Conservation (phyloP, 208 protist species). For the Acanthamoeba rhysodes region DNA sequence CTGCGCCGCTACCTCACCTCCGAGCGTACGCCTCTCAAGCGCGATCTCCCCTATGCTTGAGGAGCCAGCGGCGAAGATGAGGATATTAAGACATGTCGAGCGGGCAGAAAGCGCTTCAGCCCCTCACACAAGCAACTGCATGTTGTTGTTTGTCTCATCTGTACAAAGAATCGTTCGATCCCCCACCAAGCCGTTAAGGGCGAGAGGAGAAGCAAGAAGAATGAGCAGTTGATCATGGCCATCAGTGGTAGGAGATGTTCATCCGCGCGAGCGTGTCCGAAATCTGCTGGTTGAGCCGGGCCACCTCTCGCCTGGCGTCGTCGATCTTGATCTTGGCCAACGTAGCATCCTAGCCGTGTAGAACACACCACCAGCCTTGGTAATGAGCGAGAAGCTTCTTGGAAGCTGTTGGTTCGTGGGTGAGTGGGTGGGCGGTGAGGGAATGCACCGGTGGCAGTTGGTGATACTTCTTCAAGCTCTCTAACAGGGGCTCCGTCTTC, state of each 20-base stretch:
- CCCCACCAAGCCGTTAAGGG: too few species aligned
- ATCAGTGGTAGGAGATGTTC: conserved; percentile 51
- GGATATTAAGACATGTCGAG: too few species aligned
- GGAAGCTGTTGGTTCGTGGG: too few species aligned
- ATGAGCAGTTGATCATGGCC: background rate
- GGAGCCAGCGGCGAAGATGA: background rate
- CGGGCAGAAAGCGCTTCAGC: background rate
- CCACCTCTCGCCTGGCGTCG: conserved; percentile 21
- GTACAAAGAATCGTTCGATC: background rate
- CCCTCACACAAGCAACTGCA: background rate
- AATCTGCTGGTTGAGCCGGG: conserved; percentile 44
- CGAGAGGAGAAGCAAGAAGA: background rate
- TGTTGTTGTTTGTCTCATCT: background rate
- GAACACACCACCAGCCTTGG: background rate
- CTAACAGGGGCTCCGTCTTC: conserved; percentile 18
- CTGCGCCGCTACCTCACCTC: conserved; percentile 37
- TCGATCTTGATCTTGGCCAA: conserved; percentile 55
- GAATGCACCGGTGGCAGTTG: background rate
- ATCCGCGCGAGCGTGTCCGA: conserved; percentile 8
- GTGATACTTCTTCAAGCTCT: conserved; percentile 34
- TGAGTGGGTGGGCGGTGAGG: background rate
- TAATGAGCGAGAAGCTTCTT: too few species aligned
- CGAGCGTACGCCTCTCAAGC: conserved; percentile 26
- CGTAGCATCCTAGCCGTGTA: background rate
- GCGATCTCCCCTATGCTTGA: background rate